Evolutionary conservation across 1,284 basidiomycete species (phyloP), one percentile per base, ranked within the genome.

Genomic region (Sporisorium reilianum): DNA sequence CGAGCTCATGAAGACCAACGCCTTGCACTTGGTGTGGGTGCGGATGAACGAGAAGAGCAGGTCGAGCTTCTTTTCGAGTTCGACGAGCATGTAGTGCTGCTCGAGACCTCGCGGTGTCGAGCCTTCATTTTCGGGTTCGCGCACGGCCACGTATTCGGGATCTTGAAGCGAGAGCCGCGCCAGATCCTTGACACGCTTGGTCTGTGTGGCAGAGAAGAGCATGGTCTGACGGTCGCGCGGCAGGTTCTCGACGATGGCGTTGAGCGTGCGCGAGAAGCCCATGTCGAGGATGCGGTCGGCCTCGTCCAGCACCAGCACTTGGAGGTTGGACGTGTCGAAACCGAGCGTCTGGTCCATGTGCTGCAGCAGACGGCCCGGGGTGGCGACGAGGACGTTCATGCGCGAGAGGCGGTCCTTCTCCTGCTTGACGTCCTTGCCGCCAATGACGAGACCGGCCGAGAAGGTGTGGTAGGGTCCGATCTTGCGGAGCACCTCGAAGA

Each of bases 341-440:
- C 95, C 95, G 52, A 95, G 90, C 0, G 97, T 98, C 86, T 98
- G 95, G 84, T 99, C 97, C 91, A 99, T 93, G 85, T 99, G 97
- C 83, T 99, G 97, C 56, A 99, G 87, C 30, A 99, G 87, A 57
- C 97, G 89, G 18, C 96, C 97, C 0, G 96, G 96, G 2, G 97
- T 98, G 2, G 96, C 95, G 22, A 99, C 93, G 26, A 99, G 89
- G 65, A 99, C 97, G 83, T 99, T 99, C 95, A 99, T 98, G 52
- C 93, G 89, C 14, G 91, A 89, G 45, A 99, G 85, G 14, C 97
- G 77, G 49, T 80, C 80, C 58, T 91, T 88, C 85, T 99, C 97
- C 77, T 96, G 94, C 85, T 95, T 95, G 55, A 99, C 85, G 77
- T 92, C 95, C 88, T 98, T 99, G 55, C 96, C 96, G 22, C 96